Conservation (phyloP, 2,329 filamentous ascomycete species). For the Fusarium clavum region DNA sequence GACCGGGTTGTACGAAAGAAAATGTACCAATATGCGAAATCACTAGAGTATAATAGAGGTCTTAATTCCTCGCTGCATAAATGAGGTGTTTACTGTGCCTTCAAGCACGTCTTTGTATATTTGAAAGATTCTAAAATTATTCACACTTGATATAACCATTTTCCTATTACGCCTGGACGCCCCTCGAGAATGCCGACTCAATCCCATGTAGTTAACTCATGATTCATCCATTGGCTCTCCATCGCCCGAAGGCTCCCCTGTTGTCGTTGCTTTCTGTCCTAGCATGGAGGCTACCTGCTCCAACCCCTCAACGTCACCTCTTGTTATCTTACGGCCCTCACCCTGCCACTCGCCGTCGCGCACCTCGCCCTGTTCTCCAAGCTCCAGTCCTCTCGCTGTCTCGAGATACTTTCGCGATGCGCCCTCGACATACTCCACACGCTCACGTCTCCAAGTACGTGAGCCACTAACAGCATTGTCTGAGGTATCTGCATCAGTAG, state of each 20-base stretch:
- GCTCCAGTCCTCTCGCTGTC: conserved; percentile 72
- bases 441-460: conserved; percentile 74
- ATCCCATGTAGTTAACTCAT: conserved; percentile 2
- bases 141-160: conserved; percentile 4
- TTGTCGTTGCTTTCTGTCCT: conserved; percentile 40
- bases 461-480: conserved; percentile 51
- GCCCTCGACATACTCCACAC: conserved; percentile 85
- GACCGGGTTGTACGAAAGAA: not conserved
- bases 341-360: conserved; percentile 74
- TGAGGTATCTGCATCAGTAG: conserved; percentile 49
- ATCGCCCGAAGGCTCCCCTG: not conserved
- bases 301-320: conserved; percentile 67
- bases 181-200: not conserved
- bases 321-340: conserved; percentile 60
- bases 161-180: conserved; percentile 33
- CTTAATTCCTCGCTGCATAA: conserved; percentile 34
- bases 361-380: conserved; percentile 70
- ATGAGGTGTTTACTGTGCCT: conserved; percentile 17
- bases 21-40: conserved; percentile 11
- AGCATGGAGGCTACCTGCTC: conserved; percentile 63
- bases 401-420: conserved; percentile 83
- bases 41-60: conserved; percentile 33
- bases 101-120: conserved; percentile 29
- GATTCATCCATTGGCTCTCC: conserved; percentile 49
- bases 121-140: conserved; percentile 10